Conservation (phyloP, 164 flowering plant genomes). For the Umbilicus rupestris region DNA sequence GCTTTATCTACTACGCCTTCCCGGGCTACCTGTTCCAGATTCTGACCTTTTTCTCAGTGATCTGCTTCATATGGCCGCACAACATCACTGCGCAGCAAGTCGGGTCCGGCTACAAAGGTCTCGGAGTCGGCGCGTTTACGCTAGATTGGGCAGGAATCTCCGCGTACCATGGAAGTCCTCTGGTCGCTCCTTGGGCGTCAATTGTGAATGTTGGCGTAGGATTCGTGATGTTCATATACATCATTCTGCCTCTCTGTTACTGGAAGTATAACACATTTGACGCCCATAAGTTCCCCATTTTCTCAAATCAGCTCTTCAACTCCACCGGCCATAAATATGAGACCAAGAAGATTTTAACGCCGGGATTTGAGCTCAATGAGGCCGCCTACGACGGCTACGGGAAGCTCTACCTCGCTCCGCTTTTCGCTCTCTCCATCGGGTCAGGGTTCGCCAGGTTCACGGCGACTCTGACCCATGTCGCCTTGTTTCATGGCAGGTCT, state of each 20-base stretch:
- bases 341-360: conserved; percentile 34
- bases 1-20: conserved; percentile 1
- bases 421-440: background rate
- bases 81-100: conserved; percentile 6
- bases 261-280: conserved; percentile 45
- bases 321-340: conserved; percentile 40
- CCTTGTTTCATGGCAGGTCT: conserved; percentile 66
- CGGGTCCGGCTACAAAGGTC: background rate
- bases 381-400: conserved; percentile 41
- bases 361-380: conserved; percentile 38
- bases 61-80: conserved; percentile 4
- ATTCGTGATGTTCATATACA: conserved; percentile 31
- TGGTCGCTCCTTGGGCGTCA: conserved; percentile 62
- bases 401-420: conserved; percentile 38
- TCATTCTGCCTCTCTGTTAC: conserved; percentile 42
- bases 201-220: conserved; percentile 48
- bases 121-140: background rate
- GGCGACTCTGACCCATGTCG: conserved; percentile 30
- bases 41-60: background rate
- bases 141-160: conserved; percentile 1
- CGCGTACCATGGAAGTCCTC: conserved; percentile 9
- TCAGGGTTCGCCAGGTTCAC: conserved; percentile 2
- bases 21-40: background rate
- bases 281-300: conserved; percentile 52
- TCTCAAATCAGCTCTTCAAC: conserved; percentile 44